Evolutionary conservation across 805 yeast species (phyloP).

Genomic region (Candida namnaoensis): DNA sequence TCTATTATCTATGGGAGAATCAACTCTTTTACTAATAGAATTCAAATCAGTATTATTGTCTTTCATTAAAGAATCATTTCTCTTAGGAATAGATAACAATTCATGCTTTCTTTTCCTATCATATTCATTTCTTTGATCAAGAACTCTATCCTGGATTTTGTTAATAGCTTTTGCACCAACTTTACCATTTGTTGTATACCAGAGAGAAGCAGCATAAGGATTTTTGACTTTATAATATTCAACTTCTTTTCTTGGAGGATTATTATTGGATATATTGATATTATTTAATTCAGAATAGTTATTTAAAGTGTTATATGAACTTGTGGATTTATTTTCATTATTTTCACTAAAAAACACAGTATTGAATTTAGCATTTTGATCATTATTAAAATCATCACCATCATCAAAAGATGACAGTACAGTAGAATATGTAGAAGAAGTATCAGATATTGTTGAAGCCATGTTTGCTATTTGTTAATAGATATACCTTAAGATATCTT

Average conservation of each 20-base stretch:
- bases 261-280: too few species aligned
- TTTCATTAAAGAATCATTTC: slow-evolving; percentile 11
- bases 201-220: slow-evolving; percentile 34
- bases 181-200: slow-evolving; percentile 28
- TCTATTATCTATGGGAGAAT: slow-evolving; percentile 25
- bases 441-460: too few species aligned
- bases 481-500: too few species aligned
- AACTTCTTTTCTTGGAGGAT: background rate
- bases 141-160: slow-evolving; percentile 16
- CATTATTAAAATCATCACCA: too few species aligned
- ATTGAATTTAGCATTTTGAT: too few species aligned
- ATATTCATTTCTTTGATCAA: slow-evolving; percentile 6
- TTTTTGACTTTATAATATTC: slow-evolving; percentile 12
- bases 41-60: slow-evolving; percentile 23
- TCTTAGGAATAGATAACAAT: slow-evolving; percentile 11
- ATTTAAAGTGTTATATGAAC: too few species aligned
- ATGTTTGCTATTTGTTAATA: too few species aligned
- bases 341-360: too few species aligned
- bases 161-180: slow-evolving; percentile 24
- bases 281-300: too few species aligned
- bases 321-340: too few species aligned
- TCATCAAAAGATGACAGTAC: too few species aligned
- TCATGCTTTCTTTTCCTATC: slow-evolving; percentile 1
- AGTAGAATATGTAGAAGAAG: too few species aligned
- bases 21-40: slow-evolving; percentile 24